Conservation (phyloP, 2,329 filamentous ascomycete species). For the Alternaria rosae region DNA sequence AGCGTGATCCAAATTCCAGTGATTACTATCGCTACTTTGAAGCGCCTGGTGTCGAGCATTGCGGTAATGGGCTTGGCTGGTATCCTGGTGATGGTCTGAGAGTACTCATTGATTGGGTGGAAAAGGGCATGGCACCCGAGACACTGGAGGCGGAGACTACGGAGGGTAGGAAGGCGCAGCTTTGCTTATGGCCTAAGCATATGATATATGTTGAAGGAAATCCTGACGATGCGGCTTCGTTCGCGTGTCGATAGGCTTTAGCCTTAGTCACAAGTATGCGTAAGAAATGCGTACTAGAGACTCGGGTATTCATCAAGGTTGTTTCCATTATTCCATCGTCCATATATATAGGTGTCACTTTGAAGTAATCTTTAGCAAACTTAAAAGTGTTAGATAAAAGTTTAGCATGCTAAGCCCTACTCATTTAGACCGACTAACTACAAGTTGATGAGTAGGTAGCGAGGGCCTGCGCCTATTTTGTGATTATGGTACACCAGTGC, state of each 20-base stretch:
- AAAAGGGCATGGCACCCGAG: conserved; percentile 33
- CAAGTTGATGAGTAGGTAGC: too few species aligned
- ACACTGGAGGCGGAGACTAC: conserved; percentile 20
- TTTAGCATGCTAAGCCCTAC: too few species aligned
- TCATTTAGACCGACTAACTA: too few species aligned
- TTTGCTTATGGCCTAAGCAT: conserved; percentile 26
- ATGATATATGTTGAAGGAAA: conserved; percentile 18
- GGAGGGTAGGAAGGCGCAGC: conserved; percentile 5
- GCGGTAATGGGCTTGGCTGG: conserved; percentile 29
- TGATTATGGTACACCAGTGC: too few species aligned
- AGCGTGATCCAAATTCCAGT: conserved; percentile 16
- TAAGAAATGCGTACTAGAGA: too few species aligned
- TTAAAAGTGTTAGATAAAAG: too few species aligned
- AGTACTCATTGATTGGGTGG: conserved; percentile 39
- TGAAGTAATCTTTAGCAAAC: too few species aligned
- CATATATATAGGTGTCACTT: too few species aligned
- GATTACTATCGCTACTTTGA: conserved; percentile 43
- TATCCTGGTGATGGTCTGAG: conserved; percentile 30
- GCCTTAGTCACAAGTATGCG: background rate
- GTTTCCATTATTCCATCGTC: too few species aligned
- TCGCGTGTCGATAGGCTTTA: conserved; percentile 4
- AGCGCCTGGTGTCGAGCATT: conserved; percentile 42
- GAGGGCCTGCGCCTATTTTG: too few species aligned
- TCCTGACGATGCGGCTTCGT: conserved; percentile 5
- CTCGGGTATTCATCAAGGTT: too few species aligned